A percentile compares a stretch with the other conserved stretches of the same genome.
Evolutionary conservation across 306 rosid species (phyloP).

Genomic region (Comarum palustre): DNA sequence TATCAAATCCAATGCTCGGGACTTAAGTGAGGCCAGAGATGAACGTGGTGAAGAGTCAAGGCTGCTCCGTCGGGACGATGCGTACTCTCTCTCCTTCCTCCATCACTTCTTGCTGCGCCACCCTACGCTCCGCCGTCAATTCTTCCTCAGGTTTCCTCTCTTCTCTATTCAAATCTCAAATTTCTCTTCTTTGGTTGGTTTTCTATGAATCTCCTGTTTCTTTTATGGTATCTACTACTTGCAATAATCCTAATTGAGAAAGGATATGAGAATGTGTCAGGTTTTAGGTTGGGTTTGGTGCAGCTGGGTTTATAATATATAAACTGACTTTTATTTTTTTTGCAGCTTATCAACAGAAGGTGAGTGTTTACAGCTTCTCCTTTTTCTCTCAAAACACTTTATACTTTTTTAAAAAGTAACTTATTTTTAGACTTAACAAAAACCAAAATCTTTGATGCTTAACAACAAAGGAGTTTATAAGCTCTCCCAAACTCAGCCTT

Average conservation of each 20-base stretch:
- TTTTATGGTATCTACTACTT: background rate
- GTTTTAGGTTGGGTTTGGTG: no score
- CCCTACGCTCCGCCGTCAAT: background rate
- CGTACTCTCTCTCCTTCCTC: conserved; percentile 34
- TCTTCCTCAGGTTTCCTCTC: conserved; percentile 44
- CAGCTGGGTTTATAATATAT: no score
- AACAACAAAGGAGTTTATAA: no score
- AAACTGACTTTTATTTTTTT: no score
- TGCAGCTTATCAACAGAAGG: no score
- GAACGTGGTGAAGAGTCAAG: conserved; percentile 35
- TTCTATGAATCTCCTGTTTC: background rate
- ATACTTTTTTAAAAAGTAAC: no score
- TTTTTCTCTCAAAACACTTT: no score
- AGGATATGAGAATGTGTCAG: conserved; percentile 11
- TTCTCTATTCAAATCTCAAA: background rate
- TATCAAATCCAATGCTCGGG: background rate
- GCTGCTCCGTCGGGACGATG: conserved; percentile 22
- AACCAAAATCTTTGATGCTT: no score
- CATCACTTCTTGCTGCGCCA: conserved; percentile 29
- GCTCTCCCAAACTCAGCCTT: no score
- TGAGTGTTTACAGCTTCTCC: no score
- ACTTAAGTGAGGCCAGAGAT: conserved; percentile 21
- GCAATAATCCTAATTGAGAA: no score
- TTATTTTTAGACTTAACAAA: no score
- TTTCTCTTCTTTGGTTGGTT: background rate